Evolutionary conservation across 192 early-diverging fungal genomes (phyloP).

Genomic region (Geranomyces variabilis): DNA sequence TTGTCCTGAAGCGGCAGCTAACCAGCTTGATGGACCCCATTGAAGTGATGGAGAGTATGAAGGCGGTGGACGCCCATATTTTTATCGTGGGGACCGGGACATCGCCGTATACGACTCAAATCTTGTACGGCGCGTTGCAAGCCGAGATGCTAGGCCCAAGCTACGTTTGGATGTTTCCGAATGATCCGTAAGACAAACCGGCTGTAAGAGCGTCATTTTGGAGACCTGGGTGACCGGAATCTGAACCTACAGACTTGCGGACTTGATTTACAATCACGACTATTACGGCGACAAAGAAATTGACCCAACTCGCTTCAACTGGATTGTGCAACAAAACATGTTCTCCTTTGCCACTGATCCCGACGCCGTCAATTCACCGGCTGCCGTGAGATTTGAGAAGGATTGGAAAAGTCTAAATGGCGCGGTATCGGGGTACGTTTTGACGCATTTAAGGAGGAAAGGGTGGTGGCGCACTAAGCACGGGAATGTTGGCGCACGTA

Average conservation of each 20-base stretch:
- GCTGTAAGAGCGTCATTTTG: no score
- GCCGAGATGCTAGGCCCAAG: neutral
- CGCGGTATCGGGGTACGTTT: neutral
- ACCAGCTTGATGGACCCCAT: neutral
- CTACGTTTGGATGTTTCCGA: constrained; percentile 10
- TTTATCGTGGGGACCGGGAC: neutral
- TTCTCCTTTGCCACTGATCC: constrained; percentile 5
- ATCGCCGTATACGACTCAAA: neutral
- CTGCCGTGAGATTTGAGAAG: neutral
- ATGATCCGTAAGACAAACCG: neutral
- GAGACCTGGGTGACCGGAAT: no score
- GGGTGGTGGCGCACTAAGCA: no score
- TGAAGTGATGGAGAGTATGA: constrained; percentile 10
- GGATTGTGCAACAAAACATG: constrained; percentile 9
- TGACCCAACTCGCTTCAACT: neutral
- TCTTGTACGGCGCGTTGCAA: neutral
- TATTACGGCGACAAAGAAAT: neutral
- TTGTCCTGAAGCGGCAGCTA: neutral
- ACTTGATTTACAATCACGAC: neutral
- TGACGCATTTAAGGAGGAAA: no score
- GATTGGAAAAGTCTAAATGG: constrained; percentile 1
- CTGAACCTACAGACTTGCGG: neutral
- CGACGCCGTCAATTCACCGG: neutral
- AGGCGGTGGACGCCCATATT: neutral
- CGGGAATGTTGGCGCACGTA: no score